Percentiles rank a stretch among this genome's conserved stretches.
Evolutionary conservation across 805 yeast genomes (phyloP).

Genomic region (Saccharomycopsis sp.): DNA sequence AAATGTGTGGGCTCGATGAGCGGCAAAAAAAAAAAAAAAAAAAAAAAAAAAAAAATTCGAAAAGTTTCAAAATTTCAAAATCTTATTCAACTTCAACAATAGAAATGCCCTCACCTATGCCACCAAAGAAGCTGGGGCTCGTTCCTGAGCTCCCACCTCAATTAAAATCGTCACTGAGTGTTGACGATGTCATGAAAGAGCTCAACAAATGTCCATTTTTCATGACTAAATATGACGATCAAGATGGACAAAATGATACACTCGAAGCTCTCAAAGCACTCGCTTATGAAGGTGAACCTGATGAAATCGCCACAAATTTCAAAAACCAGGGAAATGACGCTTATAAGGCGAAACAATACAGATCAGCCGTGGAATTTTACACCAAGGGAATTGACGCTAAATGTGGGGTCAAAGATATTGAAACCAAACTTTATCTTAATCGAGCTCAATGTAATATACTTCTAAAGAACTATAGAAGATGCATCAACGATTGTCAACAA

Average conservation of each 20-base stretch:
- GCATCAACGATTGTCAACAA: slow-evolving; percentile 78
- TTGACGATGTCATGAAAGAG: slow-evolving; percentile 49
- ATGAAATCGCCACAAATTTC: slow-evolving; percentile 83
- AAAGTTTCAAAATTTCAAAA: too few species aligned
- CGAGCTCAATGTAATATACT: slow-evolving; percentile 91
- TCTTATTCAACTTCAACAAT: too few species aligned
- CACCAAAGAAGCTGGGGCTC: not conserved
- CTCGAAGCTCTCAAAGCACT: slow-evolving; percentile 86
- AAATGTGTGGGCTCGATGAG: too few species aligned
- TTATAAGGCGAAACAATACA: slow-evolving; percentile 59
- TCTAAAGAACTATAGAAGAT: slow-evolving; percentile 72
- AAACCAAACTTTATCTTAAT: slow-evolving; percentile 62
- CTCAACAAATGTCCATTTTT: slow-evolving; percentile 84
- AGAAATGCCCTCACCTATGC: slow-evolving; percentile 29
- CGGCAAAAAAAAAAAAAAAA: not conserved
- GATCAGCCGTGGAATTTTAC: slow-evolving; percentile 72
- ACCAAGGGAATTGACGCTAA: slow-evolving; percentile 71
- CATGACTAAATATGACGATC: slow-evolving; percentile 80
- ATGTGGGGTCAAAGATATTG: slow-evolving; percentile 48
- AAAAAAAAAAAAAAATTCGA: not conserved
- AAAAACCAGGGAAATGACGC: slow-evolving; percentile 91
- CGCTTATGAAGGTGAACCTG: slow-evolving; percentile 84
- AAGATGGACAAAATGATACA: slow-evolving; percentile 65
- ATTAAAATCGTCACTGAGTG: slow-evolving; percentile 39
- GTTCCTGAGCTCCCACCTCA: slow-evolving; percentile 83